Percentiles rank a stretch among this genome's conserved stretches.
phyloP scores from a whole-genome alignment of 2,329 filamentous ascomycete species.

The Botrytis cinerea region DNA sequence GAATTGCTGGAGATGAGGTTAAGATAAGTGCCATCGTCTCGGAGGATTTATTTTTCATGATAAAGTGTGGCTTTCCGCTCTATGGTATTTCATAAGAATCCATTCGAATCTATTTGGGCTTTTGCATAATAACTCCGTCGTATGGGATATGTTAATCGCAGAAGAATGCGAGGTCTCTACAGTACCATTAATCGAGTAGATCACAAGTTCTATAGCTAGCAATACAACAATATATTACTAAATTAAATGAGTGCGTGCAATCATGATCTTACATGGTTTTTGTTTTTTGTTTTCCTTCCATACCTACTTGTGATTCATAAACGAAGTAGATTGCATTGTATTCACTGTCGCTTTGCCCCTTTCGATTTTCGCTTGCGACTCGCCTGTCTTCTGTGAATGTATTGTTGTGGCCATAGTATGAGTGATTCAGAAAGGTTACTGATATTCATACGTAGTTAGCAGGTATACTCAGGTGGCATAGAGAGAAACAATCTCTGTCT shows the following conservation, averaged over 20 bases:
- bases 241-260: background rate
- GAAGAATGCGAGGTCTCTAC: background rate
- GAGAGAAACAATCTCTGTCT: background rate
- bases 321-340: background rate
- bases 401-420: background rate
- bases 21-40: background rate
- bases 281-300: background rate
- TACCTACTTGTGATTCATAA: background rate
- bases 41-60: background rate
- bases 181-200: background rate
- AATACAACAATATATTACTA: background rate
- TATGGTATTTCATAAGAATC: background rate
- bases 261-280: background rate
- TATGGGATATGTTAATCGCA: constrained; percentile 2
- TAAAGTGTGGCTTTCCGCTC: background rate
- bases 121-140: background rate
- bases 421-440: background rate
- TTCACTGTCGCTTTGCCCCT: background rate
- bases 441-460: background rate
- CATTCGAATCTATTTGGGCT: background rate
- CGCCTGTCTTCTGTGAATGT: background rate
- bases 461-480: background rate
- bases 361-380: background rate
- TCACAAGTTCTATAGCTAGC: background rate
- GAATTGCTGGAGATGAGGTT: background rate